Percentiles rank a stretch among this genome's conserved stretches.
Evolutionary conservation across 2,329 filamentous ascomycete species (phyloP).

Genomic region (Talaromyces rugulosus): DNA sequence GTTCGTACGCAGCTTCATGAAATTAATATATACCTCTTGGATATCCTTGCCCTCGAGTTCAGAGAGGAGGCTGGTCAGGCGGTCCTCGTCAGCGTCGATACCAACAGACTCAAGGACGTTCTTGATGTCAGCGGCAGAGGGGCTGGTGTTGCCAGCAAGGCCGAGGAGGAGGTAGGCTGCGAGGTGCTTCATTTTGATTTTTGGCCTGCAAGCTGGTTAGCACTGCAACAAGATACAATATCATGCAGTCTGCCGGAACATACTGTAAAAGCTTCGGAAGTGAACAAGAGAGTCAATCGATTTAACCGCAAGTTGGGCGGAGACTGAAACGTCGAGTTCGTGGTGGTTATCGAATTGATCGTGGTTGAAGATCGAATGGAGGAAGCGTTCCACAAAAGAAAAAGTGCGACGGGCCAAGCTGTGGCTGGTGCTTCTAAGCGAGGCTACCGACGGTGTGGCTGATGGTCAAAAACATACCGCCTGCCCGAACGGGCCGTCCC

Average conservation of each 20-base stretch:
- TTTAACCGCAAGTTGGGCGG: constrained; percentile 98
- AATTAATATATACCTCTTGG: constrained; percentile 65
- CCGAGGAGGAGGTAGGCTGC: constrained; percentile 96
- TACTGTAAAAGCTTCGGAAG: constrained; percentile 25
- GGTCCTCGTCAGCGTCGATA: constrained; percentile 86
- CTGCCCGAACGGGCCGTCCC: not conserved
- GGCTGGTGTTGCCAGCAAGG: constrained; percentile 87
- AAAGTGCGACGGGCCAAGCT: constrained; percentile 30
- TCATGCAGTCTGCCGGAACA: constrained; percentile 14
- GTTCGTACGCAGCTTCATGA: constrained; percentile 12
- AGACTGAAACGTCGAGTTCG: constrained; percentile 99
- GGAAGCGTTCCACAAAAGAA: constrained; percentile 23
- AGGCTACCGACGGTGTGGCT: constrained; percentile 26
- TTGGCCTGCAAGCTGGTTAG: not conserved
- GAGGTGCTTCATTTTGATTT: constrained; percentile 96
- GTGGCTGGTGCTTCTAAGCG: constrained; percentile 38
- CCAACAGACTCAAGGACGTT: constrained; percentile 86
- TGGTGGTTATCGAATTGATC: constrained; percentile 27
- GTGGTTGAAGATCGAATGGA: constrained; percentile 27
- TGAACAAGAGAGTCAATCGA: constrained; percentile 77
- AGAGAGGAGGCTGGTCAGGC: constrained; percentile 77
- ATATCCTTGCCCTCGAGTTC: constrained; percentile 69
- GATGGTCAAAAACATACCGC: constrained; percentile 11
- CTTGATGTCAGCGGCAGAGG: constrained; percentile 83
- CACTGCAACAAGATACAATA: not conserved